Conservation (phyloP, 257 asterid genomes). For the Ballota nigra region DNA sequence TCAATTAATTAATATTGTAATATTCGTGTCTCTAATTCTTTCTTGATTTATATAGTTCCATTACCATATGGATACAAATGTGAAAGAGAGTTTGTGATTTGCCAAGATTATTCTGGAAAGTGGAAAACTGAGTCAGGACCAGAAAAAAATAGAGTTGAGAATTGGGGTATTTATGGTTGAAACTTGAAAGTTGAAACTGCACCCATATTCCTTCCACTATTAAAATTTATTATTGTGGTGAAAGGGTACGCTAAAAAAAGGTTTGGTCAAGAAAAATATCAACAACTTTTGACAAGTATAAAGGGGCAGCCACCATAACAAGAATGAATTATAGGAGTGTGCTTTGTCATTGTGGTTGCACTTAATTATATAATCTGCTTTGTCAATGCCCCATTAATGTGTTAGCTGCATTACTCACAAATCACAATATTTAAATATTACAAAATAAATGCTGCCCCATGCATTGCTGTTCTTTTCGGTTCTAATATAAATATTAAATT, state of each 20-base stretch:
- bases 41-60: background rate
- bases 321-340: constrained; percentile 2
- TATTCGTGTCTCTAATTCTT: background rate
- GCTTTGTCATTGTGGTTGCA: constrained; percentile 27
- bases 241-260: background rate
- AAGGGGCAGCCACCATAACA: constrained; percentile 30
- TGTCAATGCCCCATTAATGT: constrained; percentile 15
- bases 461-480: background rate
- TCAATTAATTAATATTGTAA: background rate
- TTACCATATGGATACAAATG: background rate
- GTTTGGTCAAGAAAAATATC: constrained; percentile 7
- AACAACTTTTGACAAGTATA: constrained; percentile 34
- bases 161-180: background rate
- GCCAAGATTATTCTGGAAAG: background rate
- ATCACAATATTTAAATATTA: background rate
- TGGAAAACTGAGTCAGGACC: constrained; percentile 18
- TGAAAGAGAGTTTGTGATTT: background rate
- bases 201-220: background rate
- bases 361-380: constrained; percentile 10
- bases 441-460: background rate
- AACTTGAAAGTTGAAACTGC: background rate
- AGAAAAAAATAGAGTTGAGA: background rate
- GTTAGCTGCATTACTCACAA: constrained; percentile 1
- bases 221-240: background rate
- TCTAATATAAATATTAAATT: background rate